Percentiles rank a stretch among this genome's conserved stretches.
These are phyloP conservation scores for Lachnellula occidentalis DNA, from an alignment of 2,329 filamentous ascomycete species.

Conservation along the genomic window DNA sequence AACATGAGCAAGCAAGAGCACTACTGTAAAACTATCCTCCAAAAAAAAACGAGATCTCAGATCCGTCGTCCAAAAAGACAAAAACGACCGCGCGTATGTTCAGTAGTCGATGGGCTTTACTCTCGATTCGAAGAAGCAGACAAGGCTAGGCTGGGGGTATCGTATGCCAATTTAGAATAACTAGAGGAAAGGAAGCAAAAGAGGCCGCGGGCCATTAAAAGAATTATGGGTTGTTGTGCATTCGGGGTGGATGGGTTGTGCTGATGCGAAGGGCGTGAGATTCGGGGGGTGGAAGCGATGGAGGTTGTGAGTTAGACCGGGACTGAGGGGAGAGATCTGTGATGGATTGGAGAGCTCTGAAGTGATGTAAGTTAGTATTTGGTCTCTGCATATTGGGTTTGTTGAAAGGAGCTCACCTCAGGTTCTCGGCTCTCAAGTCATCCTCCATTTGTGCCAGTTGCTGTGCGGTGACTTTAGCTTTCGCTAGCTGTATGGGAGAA, in stretches of 20 bases:
- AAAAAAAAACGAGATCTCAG: slow-evolving; percentile 1
- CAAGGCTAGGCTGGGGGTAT: slow-evolving; percentile 8
- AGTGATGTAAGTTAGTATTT: slow-evolving; percentile 1
- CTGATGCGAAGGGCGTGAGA: neutral
- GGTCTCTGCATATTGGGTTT: neutral
- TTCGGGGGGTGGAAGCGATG: neutral
- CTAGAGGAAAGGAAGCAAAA: slow-evolving; percentile 1
- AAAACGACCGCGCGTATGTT: neutral
- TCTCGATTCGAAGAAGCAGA: neutral
- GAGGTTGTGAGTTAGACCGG: neutral
- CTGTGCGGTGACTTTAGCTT: slow-evolving; percentile 27
- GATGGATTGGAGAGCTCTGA: slow-evolving; percentile 35
- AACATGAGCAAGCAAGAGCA: neutral
- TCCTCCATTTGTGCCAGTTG: slow-evolving; percentile 47
- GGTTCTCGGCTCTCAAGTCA: slow-evolving; percentile 51
- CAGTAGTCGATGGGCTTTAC: neutral
- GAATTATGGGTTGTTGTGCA: neutral
- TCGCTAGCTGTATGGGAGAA: slow-evolving; percentile 26
- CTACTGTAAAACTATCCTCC: neutral
- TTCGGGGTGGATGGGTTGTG: neutral
- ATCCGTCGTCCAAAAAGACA: slow-evolving; percentile 1
- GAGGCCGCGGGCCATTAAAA: slow-evolving; percentile 4
- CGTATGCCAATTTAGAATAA: slow-evolving; percentile 10
- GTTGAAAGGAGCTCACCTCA: slow-evolving; percentile 31
- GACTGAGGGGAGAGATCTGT: slow-evolving; percentile 21